A percentile compares a stretch with the other conserved stretches of the same genome.
phyloP scores from a whole-genome alignment of 225 moss, liverwort and hornwort species.

The Marchantia polymorpha region DNA sequence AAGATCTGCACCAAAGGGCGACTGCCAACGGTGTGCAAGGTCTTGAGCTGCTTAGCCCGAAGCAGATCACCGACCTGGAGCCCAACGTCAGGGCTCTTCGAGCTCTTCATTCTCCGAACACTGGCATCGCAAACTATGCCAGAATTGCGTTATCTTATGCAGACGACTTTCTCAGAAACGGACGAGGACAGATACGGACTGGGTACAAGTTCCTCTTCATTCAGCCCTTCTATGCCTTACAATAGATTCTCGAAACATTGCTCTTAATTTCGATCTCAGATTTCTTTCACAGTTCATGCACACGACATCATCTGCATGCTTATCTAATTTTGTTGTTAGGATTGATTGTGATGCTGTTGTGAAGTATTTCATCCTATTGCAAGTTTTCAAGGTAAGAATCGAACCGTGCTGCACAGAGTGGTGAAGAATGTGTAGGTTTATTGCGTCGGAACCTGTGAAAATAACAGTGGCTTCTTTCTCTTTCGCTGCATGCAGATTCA shows the following conservation, averaged over 20 bases:
- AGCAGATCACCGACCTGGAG: slow-evolving; percentile 62
- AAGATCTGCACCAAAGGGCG: slow-evolving; percentile 57
- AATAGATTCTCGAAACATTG: too few species aligned
- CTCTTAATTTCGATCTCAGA: too few species aligned
- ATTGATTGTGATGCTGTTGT: too few species aligned
- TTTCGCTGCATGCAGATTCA: slow-evolving; percentile 37
- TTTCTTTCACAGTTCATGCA: too few species aligned
- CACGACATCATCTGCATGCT: too few species aligned
- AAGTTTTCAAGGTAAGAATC: too few species aligned
- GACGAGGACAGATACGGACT: slow-evolving; percentile 69
- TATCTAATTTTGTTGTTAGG: too few species aligned
- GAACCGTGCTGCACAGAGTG: too few species aligned
- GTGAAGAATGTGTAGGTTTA: too few species aligned
- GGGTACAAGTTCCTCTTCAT: slow-evolving; percentile 39
- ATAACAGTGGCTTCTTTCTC: not conserved
- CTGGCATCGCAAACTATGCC: slow-evolving; percentile 68
- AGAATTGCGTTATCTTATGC: slow-evolving; percentile 67
- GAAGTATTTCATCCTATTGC: too few species aligned
- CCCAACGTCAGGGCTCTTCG: slow-evolving; percentile 69
- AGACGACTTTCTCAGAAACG: slow-evolving; percentile 53
- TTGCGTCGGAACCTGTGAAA: not conserved
- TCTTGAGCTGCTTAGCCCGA: slow-evolving; percentile 63
- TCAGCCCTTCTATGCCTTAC: too few species aligned
- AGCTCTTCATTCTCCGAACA: slow-evolving; percentile 80
- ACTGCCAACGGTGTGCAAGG: slow-evolving; percentile 73